Evolutionary conservation across 2,329 filamentous ascomycete genomes (phyloP).

Genomic region (Alternaria sp.): DNA sequence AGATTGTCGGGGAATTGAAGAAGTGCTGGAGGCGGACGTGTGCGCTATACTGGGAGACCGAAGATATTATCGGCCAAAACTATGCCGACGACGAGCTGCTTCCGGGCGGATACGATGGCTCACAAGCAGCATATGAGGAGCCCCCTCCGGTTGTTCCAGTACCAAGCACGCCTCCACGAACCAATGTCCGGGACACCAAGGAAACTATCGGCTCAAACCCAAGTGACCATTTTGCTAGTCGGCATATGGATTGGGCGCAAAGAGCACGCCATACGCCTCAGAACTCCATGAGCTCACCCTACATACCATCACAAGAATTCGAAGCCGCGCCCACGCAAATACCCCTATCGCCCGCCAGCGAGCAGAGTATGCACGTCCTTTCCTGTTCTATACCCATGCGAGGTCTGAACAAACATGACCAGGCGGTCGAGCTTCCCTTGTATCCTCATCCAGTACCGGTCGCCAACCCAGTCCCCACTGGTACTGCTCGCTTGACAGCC

Average conservation of each 20-base stretch:
- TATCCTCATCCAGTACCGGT: constrained; percentile 52
- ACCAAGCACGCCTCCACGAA: constrained; percentile 39
- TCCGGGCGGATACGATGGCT: constrained; percentile 75
- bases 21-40: constrained; percentile 97
- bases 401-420: constrained; percentile 43
- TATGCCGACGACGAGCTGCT: constrained; percentile 72
- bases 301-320: constrained; percentile 45
- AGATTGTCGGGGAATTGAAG: constrained; percentile 92
- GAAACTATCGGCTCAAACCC: constrained; percentile 49
- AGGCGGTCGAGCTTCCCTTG: constrained; percentile 50
- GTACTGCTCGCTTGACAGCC: constrained; percentile 38
- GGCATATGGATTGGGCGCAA: constrained; percentile 52
- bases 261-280: constrained; percentile 48
- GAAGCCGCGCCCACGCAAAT: constrained; percentile 38
- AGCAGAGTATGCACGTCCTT: constrained; percentile 64
- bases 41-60: constrained; percentile 84
- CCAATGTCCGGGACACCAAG: constrained; percentile 38
- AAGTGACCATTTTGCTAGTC: constrained; percentile 50
- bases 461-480: constrained; percentile 42
- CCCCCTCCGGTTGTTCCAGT: constrained; percentile 13
- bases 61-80: constrained; percentile 68
- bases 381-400: constrained; percentile 68
- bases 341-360: constrained; percentile 57
- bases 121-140: constrained; percentile 37
- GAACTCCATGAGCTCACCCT: constrained; percentile 49